Percentiles rank a stretch among this genome's conserved stretches.
These are phyloP conservation scores for Wickerhamiella siamensis DNA, from an alignment of 805 yeast genomes.

Conservation along the genomic window DNA sequence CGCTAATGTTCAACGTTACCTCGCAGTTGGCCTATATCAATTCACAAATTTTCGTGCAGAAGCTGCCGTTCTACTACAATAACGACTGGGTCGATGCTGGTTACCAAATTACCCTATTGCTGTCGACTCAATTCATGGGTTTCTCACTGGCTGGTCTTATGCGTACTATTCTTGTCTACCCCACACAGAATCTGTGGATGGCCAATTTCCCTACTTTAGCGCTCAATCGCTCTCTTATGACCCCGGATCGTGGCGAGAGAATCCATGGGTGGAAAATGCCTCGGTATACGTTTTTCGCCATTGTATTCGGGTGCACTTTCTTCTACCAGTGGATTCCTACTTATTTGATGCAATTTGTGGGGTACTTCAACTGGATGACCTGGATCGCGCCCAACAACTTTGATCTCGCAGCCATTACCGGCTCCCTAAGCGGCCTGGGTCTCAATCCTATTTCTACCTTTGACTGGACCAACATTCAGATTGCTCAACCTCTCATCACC, in stretches of 20 bases:
- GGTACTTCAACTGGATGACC: slow-evolving; percentile 48
- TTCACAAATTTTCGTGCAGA: slow-evolving; percentile 25
- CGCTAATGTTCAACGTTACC: slow-evolving; percentile 24
- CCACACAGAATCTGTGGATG: slow-evolving; percentile 42
- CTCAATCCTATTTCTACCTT: slow-evolving; percentile 39
- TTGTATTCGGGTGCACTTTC: slow-evolving; percentile 31
- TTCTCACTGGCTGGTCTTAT: slow-evolving; percentile 53
- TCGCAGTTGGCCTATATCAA: slow-evolving; percentile 19
- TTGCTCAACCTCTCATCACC: slow-evolving; percentile 23
- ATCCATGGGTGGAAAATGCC: slow-evolving; percentile 48
- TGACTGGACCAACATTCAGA: slow-evolving; percentile 34
- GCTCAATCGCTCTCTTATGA: slow-evolving; percentile 34
- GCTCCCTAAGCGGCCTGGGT: slow-evolving; percentile 34
- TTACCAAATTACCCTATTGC: slow-evolving; percentile 37
- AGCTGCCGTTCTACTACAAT: slow-evolving; percentile 19
- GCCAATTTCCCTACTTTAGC: slow-evolving; percentile 35
- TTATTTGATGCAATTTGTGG: slow-evolving; percentile 43
- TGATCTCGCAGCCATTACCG: slow-evolving; percentile 36
- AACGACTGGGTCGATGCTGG: slow-evolving; percentile 26
- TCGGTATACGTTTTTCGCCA: slow-evolving; percentile 35
- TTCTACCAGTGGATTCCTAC: slow-evolving; percentile 57
- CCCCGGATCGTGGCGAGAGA: slow-evolving; percentile 28
- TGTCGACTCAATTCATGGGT: slow-evolving; percentile 50
- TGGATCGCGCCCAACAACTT: slow-evolving; percentile 42
- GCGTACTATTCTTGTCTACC: slow-evolving; percentile 43